Evolutionary conservation across 306 rosid species (phyloP), one percentile per base, ranked within the genome.

Genomic region (Pueraria montana): DNA sequence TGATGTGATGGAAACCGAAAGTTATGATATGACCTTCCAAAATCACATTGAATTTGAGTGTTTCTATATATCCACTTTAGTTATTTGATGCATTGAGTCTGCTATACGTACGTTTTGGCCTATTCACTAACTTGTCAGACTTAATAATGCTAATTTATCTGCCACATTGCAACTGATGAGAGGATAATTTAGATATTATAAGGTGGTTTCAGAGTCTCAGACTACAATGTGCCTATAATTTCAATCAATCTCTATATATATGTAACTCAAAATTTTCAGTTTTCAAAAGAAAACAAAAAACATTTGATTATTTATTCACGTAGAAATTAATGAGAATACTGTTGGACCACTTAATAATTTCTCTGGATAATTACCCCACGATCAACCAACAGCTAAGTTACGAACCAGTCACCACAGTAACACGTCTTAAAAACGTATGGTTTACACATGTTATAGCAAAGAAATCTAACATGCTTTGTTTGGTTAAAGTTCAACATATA

Each of bases 381-480:
- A 36, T 66, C 27, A 38, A 11, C 36, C 73, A 20, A 42, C 0
- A 20, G 17, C 50, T 20, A 67, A 18, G 2, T 11, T 11, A 20
- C 11, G 18, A 42, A 40, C 42, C 17, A 20, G 21, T 62, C 74
- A 11, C n/a, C 50, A 18, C 17, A n/a, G 18, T 2, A 36, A 46
- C 73, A 63, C 50, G 34, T 52, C 76, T 45, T 50, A 75, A 9
- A 30, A 52, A 50, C 5, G 61, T 75, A 21, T 27, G 49, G 71
- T 49, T 76, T 18, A 9, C 4, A 26, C 42, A 77, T 42, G 9
- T 61, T 63, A 45, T 50, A 53, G 1, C 6, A 61, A 69, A 42
- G 76, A 77, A 73, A 86, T 49, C 59, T 64, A 86, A 87, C 88
- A 67, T 89, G 90, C 86, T 59, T 58, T 87, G 90, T 78, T 78